Base-by-base conservation (phyloP, 2,329 filamentous ascomycete species). In the Hymenoscyphus fraxineus region DNA sequence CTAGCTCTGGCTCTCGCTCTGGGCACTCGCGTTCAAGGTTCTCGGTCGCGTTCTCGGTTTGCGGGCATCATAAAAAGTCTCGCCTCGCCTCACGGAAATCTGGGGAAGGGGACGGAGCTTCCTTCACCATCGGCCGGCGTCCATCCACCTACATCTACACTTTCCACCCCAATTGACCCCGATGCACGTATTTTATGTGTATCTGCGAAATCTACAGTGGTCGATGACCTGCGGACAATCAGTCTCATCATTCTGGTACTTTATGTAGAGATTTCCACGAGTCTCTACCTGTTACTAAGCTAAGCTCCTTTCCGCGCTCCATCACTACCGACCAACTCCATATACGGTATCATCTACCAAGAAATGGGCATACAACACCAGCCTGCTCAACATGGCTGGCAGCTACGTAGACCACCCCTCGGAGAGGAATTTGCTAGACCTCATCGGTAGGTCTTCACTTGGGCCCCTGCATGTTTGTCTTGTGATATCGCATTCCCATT, bases 31-130 rank as follows among this genome's bases (percentile, higher is more conserved):
- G 44, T 51, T 35, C 39, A 7, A 13, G 41, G 15, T 61, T 35
- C 39, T 13, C 16, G 41, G 15, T 61, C 59, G 59, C 59, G 60
- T 57, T 44, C 19, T 9, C 9, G 16, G n/a, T 44, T 31, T 59
- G 15, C 19, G 41, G 60, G 32, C 39, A 35, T 35, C 35, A 35
- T 27, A 35, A 35, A 38, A 16, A 39, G 35, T 19, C 12, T 19
- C 10, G 56, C 32, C 19, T 38, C 10, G 19, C 32, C 19, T 38
- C 10, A 10, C 12, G 22, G 22, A 51, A 51, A 47, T 22, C 44
- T 51, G 44, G 44, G 44, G 44, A 51, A 51, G 35, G 35, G 35
- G 35, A 51, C 44, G 44, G 44, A 51, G 44, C 44, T 22, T 51
- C 44, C 44, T 22, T 51, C 44, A 51, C 19, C 44, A 27, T 35